Evolutionary conservation across 129 eudicot genomes (phyloP).

Genomic region (Lonicera japonica): DNA sequence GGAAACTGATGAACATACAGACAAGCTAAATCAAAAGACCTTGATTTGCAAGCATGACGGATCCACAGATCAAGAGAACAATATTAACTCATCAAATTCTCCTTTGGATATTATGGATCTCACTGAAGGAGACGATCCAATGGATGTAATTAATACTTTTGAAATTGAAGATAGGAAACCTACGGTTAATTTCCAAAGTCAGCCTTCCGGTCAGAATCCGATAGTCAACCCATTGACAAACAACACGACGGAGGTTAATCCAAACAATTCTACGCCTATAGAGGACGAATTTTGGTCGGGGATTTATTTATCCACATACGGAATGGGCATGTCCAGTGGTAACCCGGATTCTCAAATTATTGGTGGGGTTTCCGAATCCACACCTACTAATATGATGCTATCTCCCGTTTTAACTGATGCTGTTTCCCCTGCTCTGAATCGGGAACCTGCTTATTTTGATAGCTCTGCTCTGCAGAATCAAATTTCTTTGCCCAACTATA

Average conservation of each 20-base stretch:
- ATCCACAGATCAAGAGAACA: slow-evolving; percentile 23
- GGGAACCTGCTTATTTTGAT: slow-evolving; percentile 12
- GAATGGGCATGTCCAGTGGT: slow-evolving; percentile 15
- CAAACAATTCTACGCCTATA: slow-evolving; percentile 19
- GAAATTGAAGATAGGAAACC: slow-evolving; percentile 43
- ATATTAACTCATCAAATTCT: slow-evolving; percentile 9
- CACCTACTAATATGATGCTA: slow-evolving; percentile 5
- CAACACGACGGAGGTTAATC: slow-evolving; percentile 16
- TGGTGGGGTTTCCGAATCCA: slow-evolving; percentile 14
- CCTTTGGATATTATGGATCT: slow-evolving; percentile 48
- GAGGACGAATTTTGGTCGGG: slow-evolving; percentile 45
- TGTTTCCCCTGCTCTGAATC: slow-evolving; percentile 18
- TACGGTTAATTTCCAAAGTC: slow-evolving; percentile 19
- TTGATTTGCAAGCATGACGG: slow-evolving; percentile 12
- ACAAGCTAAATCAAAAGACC: slow-evolving; percentile 28
- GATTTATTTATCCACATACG: slow-evolving; percentile 26
- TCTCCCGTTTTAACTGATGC: slow-evolving; percentile 30
- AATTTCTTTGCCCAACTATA: no score
- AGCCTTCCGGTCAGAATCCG: slow-evolving; percentile 11
- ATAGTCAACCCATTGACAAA: slow-evolving; percentile 2
- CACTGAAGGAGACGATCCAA: slow-evolving; percentile 46
- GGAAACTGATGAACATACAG: slow-evolving; percentile 36
- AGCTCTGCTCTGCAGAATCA: slow-evolving; percentile 29
- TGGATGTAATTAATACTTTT: slow-evolving; percentile 15
- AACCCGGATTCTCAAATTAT: slow-evolving; percentile 11